Percentiles rank a stretch among this genome's conserved stretches.
Conservation (phyloP, 805 yeast species). For the Lipomyces spencermartinsiae region DNA sequence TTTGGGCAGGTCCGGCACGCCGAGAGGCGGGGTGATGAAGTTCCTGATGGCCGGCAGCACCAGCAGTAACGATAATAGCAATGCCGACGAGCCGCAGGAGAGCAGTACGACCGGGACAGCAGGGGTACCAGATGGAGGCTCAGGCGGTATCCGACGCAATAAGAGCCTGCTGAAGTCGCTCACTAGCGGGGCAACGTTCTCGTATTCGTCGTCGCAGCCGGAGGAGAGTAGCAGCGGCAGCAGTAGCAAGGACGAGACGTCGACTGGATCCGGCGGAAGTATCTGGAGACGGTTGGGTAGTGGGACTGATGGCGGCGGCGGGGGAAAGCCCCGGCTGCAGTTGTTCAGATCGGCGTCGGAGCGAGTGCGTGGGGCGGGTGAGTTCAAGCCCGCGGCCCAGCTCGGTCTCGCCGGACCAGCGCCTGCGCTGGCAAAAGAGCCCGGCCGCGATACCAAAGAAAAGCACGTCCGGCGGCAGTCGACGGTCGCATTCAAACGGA, state of each 20-base stretch:
- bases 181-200: conserved; percentile 17
- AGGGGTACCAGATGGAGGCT: not conserved
- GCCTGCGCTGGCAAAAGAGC: not conserved
- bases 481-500: conserved; percentile 30
- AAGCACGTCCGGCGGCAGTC: conserved; percentile 18
- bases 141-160: conserved; percentile 11
- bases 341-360: conserved; percentile 19
- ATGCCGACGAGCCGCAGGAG: not conserved
- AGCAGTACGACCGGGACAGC: not conserved
- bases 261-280: not conserved
- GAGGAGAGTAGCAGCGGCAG: not conserved
- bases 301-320: conserved; percentile 3
- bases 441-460: conserved; percentile 15
- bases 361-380: conserved; percentile 18
- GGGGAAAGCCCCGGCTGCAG: conserved; percentile 11
- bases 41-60: conserved; percentile 11
- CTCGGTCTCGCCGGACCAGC: not conserved
- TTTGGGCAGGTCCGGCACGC: conserved; percentile 1
- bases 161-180: conserved; percentile 14
- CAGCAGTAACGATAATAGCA: not conserved
- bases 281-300: conserved; percentile 3
- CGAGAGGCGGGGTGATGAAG: conserved; percentile 16
- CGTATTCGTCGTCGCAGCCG: not conserved
- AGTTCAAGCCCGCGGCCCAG: not conserved
- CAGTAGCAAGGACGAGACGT: not conserved